These are phyloP conservation scores for Colletotrichum scovillei DNA, from an alignment of 2,329 filamentous ascomycete genomes.

Conservation along the genomic window DNA sequence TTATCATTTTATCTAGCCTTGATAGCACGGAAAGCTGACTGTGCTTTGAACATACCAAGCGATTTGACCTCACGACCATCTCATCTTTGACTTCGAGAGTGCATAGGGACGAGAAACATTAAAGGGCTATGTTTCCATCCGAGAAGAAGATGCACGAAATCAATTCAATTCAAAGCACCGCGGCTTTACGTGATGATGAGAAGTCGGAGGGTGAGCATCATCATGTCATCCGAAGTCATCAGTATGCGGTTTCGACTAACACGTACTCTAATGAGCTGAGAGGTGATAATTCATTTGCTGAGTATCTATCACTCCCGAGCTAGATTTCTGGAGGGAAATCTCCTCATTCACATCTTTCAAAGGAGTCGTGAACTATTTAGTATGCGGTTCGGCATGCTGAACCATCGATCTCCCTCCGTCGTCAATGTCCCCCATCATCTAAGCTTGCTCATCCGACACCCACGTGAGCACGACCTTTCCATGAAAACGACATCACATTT, in stretches of 20 bases:
- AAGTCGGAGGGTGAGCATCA: neutral
- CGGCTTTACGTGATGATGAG: neutral
- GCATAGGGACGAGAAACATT: neutral
- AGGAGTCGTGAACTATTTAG: too few relatives aligned
- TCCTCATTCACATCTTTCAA: too few relatives aligned
- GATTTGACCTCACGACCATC: neutral
- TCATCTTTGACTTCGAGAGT: neutral
- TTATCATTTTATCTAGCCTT: neutral
- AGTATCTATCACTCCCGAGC: neutral
- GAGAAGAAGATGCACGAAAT: neutral
- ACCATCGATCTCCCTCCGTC: too few relatives aligned
- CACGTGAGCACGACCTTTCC: too few relatives aligned
- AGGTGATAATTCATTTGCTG: neutral
- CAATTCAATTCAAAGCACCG: too few relatives aligned
- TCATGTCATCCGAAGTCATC: neutral
- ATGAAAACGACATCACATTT: too few relatives aligned
- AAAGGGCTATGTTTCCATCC: neutral
- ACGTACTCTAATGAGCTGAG: neutral
- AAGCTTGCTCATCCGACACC: too few relatives aligned
- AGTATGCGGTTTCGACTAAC: neutral
- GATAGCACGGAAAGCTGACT: neutral
- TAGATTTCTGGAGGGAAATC: neutral
- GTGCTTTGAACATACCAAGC: neutral
- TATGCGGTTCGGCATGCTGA: too few relatives aligned
- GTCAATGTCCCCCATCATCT: too few relatives aligned